Conservation (phyloP, 441 rosid species). For the Rhodomyrtus psidioides region DNA sequence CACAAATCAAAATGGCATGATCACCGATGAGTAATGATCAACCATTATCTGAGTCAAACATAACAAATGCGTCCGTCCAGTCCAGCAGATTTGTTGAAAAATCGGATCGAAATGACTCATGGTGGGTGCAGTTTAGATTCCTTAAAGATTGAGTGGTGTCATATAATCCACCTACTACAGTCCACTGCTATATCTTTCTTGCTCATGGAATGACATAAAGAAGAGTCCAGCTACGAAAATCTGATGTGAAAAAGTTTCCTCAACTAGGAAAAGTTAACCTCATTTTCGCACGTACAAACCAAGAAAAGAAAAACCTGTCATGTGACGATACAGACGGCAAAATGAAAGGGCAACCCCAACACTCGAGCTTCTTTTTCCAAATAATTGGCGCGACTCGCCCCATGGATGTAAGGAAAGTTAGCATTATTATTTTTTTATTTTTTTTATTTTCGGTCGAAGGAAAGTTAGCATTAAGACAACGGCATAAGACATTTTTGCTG, state of each 20-base stretch:
- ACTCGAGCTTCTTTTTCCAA: constrained; percentile 12
- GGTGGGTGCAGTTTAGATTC: constrained; percentile 5
- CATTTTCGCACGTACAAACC: not conserved
- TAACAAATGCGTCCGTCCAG: not conserved
- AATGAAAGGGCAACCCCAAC: not conserved
- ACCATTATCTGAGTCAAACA: not conserved
- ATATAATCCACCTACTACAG: constrained; percentile 15
- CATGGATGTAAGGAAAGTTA: constrained; percentile 36
- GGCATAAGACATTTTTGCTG: constrained; percentile 14
- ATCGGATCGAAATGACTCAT: not conserved
- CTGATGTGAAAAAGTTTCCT: not conserved
- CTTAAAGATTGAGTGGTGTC: constrained; percentile 14
- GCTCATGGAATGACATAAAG: constrained; percentile 24
- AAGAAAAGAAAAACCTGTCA: not conserved
- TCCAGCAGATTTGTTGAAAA: not conserved
- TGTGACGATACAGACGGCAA: constrained; percentile 3
- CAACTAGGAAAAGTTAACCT: not conserved
- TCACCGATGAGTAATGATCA: not conserved
- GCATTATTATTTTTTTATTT: no score
- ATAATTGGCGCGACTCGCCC: constrained; percentile 14
- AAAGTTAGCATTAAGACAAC: constrained; percentile 20
- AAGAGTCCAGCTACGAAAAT: constrained; percentile 9
- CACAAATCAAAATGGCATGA: not conserved
- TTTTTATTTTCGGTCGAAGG: no score
- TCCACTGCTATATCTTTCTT: constrained; percentile 8